Evolutionary conservation across 176 grass and related monocot genomes (phyloP), one percentile per base, ranked within the genome.

Genomic region (maize (Zea mays)): DNA sequence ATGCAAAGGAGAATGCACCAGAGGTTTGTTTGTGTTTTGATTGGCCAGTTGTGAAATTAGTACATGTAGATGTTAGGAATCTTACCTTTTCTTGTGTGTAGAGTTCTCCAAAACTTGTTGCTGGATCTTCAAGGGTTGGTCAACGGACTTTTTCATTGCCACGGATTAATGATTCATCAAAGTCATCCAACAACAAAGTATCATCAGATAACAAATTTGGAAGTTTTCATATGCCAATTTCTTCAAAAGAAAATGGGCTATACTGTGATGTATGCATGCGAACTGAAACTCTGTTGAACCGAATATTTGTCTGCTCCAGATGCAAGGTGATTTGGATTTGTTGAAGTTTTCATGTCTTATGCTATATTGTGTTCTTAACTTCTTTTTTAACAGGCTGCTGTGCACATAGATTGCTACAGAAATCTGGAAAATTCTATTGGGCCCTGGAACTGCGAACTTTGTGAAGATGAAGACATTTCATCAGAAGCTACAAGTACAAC

Each of bases 401-500:
- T 97, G 76, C 94, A 97, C 74, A 84, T 97, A 81, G 89, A 93
- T 87, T 97, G 94, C 75, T 99, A 99, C 73, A 87, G 60, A 79
- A 89, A 89, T 84, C 16, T 93, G 59, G 81, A 85, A 47, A 89
- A 84, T 78, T 81, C 75, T 36, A 85, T 41, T 87, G 96, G 92
- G 9, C 86, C 92, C 38, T 99, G 96, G 96, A 93, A 80, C 45
- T 99, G 96, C 87, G 96, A 99, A 70, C 56, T 95, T 78, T 99
- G 96, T 69, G 90, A 96, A 79, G 85, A 85, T 62, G 85, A 96
- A 73, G 85, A 82, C 69, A 69, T 76, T 75, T 83, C 84, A 68
- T 57, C 56, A 34, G 77, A 80, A 55, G 80, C 19, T 86, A 38
- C 79, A 37, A 86, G 16, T 86, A 38, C 79, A 37, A 86, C 47